Conservation (phyloP, 495 filamentous ascomycete genomes). For the Hypoxylon perforatum region DNA sequence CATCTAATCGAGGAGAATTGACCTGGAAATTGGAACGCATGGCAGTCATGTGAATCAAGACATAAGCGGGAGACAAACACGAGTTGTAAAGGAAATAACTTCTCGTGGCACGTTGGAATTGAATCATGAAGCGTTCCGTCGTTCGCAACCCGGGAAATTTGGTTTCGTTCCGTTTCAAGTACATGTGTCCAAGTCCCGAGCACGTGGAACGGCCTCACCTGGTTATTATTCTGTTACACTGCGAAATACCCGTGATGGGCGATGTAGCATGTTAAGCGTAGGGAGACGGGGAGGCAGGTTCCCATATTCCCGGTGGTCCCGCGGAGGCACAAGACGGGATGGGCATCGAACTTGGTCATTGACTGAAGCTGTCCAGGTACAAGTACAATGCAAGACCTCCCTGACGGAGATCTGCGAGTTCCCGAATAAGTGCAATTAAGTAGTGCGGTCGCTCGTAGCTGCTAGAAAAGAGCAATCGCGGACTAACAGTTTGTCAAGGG, state of each 20-base stretch:
- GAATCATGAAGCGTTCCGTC: constrained; percentile 1
- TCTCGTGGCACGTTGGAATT: not conserved
- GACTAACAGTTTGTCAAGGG: constrained; percentile 13
- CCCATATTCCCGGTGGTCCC: constrained; percentile 17
- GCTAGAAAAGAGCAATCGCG: constrained; percentile 2
- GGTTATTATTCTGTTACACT: constrained; percentile 31
- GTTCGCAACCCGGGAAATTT: constrained; percentile 24
- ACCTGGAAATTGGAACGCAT: constrained; percentile 11
- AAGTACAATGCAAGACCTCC: constrained; percentile 9
- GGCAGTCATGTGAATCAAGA: constrained; percentile 10
- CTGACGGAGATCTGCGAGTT: constrained; percentile 23
- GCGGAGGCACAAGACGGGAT: constrained; percentile 8
- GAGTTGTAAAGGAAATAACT: not conserved
- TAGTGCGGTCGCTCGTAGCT: constrained; percentile 26
- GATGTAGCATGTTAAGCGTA: constrained; percentile 4
- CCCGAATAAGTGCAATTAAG: constrained; percentile 14
- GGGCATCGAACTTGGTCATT: constrained; percentile 5
- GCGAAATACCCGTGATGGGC: constrained; percentile 29
- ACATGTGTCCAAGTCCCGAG: constrained; percentile 32
- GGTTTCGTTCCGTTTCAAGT: constrained; percentile 30
- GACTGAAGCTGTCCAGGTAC: constrained; percentile 7
- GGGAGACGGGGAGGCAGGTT: not conserved
- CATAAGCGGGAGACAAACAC: not conserved
- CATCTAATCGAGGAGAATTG: not conserved
- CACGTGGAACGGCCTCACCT: constrained; percentile 33